These are phyloP conservation scores for Perilla frutescens DNA, from an alignment of 257 asterid species.

Conservation along the genomic window DNA sequence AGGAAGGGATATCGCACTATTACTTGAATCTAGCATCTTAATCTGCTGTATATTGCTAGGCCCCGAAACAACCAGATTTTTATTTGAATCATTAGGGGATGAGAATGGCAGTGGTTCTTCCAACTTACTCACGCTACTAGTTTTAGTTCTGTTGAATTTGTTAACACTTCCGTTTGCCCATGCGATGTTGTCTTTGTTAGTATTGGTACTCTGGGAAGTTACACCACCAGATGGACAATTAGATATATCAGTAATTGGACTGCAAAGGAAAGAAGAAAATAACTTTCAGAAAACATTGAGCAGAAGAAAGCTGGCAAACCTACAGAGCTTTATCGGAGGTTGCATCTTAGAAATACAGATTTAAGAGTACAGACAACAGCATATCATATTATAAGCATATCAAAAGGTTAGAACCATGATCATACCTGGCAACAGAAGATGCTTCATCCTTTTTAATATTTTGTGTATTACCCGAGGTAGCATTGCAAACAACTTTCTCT, in stretches of 20 bases:
- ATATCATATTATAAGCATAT: neutral
- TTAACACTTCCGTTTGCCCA: too few species aligned
- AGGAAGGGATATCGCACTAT: slow-evolving; percentile 35
- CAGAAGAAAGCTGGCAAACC: slow-evolving; percentile 4
- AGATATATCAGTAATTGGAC: slow-evolving; percentile 49
- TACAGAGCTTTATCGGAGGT: neutral
- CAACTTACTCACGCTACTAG: slow-evolving; percentile 35
- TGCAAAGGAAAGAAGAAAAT: slow-evolving; percentile 50
- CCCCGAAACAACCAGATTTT: slow-evolving; percentile 33
- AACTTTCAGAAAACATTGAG: slow-evolving; percentile 21
- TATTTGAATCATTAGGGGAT: slow-evolving; percentile 42
- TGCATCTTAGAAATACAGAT: slow-evolving; percentile 11
- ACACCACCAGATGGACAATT: slow-evolving; percentile 54
- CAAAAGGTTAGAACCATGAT: slow-evolving; percentile 22
- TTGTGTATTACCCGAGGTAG: slow-evolving; percentile 43
- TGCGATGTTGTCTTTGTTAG: neutral
- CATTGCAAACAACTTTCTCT: slow-evolving; percentile 50
- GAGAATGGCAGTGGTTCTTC: slow-evolving; percentile 40
- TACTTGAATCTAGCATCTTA: slow-evolving; percentile 36
- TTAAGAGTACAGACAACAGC: too few species aligned
- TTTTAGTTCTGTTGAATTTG: too few species aligned
- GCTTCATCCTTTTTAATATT: slow-evolving; percentile 52
- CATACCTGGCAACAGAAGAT: slow-evolving; percentile 56
- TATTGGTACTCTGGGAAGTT: slow-evolving; percentile 46
- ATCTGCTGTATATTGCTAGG: slow-evolving; percentile 38